Conservation (phyloP, 2,329 filamentous ascomycete species). For the Trichoderma sp. region DNA sequence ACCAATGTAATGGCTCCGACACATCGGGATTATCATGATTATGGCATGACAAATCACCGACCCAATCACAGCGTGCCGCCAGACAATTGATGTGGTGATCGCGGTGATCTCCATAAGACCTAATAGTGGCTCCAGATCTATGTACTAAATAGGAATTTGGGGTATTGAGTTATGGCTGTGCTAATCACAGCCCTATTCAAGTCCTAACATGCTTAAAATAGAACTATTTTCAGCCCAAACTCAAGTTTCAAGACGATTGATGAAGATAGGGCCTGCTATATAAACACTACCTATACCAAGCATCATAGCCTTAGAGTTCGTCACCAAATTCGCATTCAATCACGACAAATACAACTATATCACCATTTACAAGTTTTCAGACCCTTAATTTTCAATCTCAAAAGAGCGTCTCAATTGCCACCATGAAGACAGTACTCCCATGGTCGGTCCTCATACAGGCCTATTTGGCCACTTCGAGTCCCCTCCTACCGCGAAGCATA, state of each 20-base stretch:
- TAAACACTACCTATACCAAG: neutral
- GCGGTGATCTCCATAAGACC: neutral
- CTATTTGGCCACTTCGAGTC: neutral
- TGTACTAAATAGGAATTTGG: no score
- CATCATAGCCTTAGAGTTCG: neutral
- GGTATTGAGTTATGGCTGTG: neutral
- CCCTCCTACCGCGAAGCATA: neutral
- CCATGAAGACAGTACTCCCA: neutral
- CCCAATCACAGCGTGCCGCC: neutral
- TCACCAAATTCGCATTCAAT: neutral
- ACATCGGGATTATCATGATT: neutral
- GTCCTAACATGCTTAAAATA: neutral
- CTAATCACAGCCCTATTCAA: neutral
- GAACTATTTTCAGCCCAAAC: neutral
- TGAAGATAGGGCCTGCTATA: neutral
- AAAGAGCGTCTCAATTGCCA: neutral
- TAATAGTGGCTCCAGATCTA: neutral
- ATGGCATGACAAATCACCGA: neutral
- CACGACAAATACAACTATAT: neutral
- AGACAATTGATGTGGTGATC: neutral
- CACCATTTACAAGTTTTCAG: no score
- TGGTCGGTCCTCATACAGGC: neutral
- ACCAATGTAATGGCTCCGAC: neutral
- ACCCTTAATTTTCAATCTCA: neutral
- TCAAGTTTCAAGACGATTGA: no score